A percentile compares a stretch with the other conserved stretches of the same genome.
Conservation (phyloP, 1,139 yeast species). For the Nakaseomyces nivariensis region DNA sequence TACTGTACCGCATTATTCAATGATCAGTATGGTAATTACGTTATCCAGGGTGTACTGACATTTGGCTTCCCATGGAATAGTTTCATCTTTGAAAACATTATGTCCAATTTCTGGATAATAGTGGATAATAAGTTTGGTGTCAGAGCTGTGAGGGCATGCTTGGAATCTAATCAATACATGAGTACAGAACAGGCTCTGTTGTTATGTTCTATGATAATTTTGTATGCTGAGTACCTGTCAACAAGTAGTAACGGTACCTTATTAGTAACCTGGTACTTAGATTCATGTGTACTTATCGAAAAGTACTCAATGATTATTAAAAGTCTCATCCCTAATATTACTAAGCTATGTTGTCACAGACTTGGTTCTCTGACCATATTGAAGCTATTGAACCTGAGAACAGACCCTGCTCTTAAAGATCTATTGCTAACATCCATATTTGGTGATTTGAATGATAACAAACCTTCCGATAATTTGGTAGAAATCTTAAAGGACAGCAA, state of each 20-base stretch:
- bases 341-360: constrained; percentile 64
- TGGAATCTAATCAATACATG: constrained; percentile 55
- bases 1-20: constrained; percentile 74
- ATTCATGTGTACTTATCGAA: constrained; percentile 59
- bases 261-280: constrained; percentile 84
- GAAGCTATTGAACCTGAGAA: constrained; percentile 60
- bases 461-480: constrained; percentile 33
- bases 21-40: constrained; percentile 94
- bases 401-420: constrained; percentile 40
- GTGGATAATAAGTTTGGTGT: constrained; percentile 88
- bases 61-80: constrained; percentile 81
- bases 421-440: constrained; percentile 54
- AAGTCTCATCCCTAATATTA: constrained; percentile 51
- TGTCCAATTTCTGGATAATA: constrained; percentile 67
- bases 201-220: constrained; percentile 65
- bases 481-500: constrained; percentile 47
- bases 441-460: constrained; percentile 31
- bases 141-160: constrained; percentile 80
- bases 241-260: constrained; percentile 79
- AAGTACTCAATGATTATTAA: constrained; percentile 45
- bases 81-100: constrained; percentile 73
- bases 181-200: constrained; percentile 57
- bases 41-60: constrained; percentile 80
- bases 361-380: constrained; percentile 76
- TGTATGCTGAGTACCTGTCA: constrained; percentile 68